phyloP scores from a whole-genome alignment of 768 basidiomycete species.

The Cytidiella melzeri region DNA sequence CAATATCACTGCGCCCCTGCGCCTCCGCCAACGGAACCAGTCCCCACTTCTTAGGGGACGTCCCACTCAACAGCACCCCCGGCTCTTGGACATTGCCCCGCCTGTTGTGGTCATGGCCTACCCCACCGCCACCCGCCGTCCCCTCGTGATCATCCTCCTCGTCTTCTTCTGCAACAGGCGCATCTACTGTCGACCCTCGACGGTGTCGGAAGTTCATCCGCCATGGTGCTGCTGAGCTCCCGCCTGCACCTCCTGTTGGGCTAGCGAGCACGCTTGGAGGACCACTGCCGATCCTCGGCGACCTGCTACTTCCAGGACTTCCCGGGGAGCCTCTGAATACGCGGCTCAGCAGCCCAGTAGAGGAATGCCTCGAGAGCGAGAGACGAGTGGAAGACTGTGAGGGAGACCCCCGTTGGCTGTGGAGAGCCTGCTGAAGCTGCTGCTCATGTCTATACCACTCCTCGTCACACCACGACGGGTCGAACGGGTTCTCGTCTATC shows the following conservation, averaged over 20 bases:
- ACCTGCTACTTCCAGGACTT: background rate
- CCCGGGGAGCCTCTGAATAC: background rate
- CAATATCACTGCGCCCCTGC: conserved; percentile 7
- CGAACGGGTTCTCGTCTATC: conserved; percentile 12
- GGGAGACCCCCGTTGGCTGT: background rate
- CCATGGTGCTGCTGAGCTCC: background rate
- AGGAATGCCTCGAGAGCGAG: too few species aligned
- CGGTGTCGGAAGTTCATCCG: background rate
- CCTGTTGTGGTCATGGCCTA: background rate
- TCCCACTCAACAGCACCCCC: conserved; percentile 3
- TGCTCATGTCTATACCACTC: background rate
- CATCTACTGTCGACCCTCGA: background rate
- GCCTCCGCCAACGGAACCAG: conserved; percentile 9
- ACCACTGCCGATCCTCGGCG: background rate
- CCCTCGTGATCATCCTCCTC: background rate
- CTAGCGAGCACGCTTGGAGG: background rate
- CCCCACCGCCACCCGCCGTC: background rate
- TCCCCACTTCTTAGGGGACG: background rate
- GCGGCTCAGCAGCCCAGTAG: background rate
- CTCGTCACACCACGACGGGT: conserved; percentile 10
- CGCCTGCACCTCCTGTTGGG: too few species aligned
- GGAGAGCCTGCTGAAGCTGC: conserved; percentile 1
- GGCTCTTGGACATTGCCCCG: background rate
- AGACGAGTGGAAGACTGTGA: background rate
- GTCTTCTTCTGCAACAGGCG: background rate